Base-by-base conservation (phyloP, 176 grass and related monocot genomes). In the Chloris gayana region DNA sequence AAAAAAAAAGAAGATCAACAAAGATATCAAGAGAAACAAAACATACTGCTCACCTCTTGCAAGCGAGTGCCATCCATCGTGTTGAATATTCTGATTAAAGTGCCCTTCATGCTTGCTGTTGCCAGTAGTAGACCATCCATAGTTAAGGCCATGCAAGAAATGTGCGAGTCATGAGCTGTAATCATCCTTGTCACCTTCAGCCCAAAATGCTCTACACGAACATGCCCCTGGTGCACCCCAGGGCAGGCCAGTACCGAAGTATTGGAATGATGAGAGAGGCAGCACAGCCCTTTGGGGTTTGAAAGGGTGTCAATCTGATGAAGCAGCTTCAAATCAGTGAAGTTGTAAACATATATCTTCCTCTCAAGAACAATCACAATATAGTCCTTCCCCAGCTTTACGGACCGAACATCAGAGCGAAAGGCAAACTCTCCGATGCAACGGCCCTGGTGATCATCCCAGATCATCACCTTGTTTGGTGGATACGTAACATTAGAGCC, bases 21-120 rank as follows among this genome's bases (percentile, higher is more conserved):
- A 49, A 66, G 50, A 39, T 66, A 72, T 21, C 19, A 42, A 83
- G 13, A 59, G 56, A 4, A 47, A 67, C 27, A 51, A 1, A 75
- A 78, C 71, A 60, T 24, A 46, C 73, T 84, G 22, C 47, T 84
- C 87, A 92, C 95, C 95, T 97, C 95, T 74, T 97, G 95, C 75
- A 97, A 65, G 66, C 81, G 92, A 77, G 83, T 94, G 53, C 95
- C 91, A 58, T 97, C 95, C 92, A 92, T 86, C 29, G 95, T 97
- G 64, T 97, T 97, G 65, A 97, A 97, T 87, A 97, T 94, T 89
- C 95, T 94, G 70, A 97, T 94, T 56, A 97, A 67, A 76, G 95
- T 97, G 4, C 95, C 95, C 85, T 97, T 94, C 61, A 87, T 80
- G 79, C 95, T 97, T 29, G 95, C 87, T 57, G 91, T 97, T 79